These are phyloP conservation scores for Nicotiana sylvestris DNA, from an alignment of 257 asterid genomes.

Conservation along the genomic window DNA sequence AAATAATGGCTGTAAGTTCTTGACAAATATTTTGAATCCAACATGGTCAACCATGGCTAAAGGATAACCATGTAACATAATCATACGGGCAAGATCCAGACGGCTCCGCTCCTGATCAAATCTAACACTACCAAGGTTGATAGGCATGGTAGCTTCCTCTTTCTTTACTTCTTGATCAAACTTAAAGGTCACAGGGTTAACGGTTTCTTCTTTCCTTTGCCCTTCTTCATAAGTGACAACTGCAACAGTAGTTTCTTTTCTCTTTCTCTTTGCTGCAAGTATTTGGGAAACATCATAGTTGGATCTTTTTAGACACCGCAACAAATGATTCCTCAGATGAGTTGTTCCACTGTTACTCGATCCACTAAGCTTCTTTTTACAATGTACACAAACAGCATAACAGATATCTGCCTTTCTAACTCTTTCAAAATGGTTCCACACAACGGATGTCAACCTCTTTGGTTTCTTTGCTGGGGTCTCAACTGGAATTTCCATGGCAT, in stretches of 20 bases:
- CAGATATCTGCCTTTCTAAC: conserved; percentile 78
- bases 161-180: conserved; percentile 59
- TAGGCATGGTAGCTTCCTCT: conserved; percentile 52
- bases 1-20: conserved; percentile 88
- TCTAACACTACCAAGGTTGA: conserved; percentile 61
- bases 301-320: conserved; percentile 90
- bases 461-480: conserved; percentile 82
- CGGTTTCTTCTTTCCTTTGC: conserved; percentile 58
- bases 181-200: conserved; percentile 54
- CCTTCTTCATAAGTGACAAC: conserved; percentile 58
- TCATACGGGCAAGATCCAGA: conserved; percentile 93
- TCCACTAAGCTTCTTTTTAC: conserved; percentile 95
- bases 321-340: conserved; percentile 85
- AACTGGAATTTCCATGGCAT: conserved; percentile 61
- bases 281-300: conserved; percentile 87
- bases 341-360: conserved; percentile 98
- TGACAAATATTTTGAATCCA: conserved; percentile 79
- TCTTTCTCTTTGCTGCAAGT: conserved; percentile 81
- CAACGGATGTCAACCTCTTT: conserved; percentile 91
- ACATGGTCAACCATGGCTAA: conserved; percentile 81
- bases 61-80: conserved; percentile 95
- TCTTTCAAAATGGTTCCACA: conserved; percentile 96
- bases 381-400: conserved; percentile 89
- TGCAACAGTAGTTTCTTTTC: conserved; percentile 50
- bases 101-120: conserved; percentile 87